Percentiles rank a stretch among this genome's conserved stretches.
Evolutionary conservation across 1,284 basidiomycete species (phyloP).

Genomic region (Leccinum insolens): DNA sequence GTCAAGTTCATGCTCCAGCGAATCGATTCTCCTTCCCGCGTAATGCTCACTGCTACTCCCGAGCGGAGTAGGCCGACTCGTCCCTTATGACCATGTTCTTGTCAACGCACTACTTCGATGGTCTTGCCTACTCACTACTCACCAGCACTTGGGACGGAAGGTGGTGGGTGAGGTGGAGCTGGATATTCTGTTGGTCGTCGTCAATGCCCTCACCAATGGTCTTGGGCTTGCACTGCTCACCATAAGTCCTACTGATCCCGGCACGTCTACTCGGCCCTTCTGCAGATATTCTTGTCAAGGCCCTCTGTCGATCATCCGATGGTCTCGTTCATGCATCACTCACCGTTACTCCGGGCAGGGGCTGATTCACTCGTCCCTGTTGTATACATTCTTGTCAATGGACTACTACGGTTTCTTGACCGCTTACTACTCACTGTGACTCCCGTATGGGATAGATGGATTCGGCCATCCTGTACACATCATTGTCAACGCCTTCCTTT

Average conservation of each 20-base stretch:
- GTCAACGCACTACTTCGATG: background rate
- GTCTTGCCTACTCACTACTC: background rate
- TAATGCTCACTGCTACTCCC: background rate
- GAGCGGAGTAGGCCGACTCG: background rate
- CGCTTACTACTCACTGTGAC: background rate
- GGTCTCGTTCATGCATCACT: background rate
- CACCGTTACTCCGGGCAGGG: background rate
- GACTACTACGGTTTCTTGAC: background rate
- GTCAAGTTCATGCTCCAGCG: background rate
- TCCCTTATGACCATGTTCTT: background rate
- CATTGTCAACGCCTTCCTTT: background rate
- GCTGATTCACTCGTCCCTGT: background rate
- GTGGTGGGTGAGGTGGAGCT: background rate
- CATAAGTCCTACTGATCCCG: background rate
- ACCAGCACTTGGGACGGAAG: background rate
- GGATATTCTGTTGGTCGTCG: background rate
- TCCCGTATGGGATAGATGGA: background rate
- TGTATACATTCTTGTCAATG: background rate
- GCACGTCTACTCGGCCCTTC: background rate
- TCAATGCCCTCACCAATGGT: background rate
- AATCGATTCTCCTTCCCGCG: background rate
- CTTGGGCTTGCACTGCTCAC: background rate
- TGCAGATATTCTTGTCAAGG: background rate
- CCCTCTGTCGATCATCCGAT: background rate
- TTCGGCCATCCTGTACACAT: background rate